Percentiles rank a stretch among this genome's conserved stretches.
phyloP scores from a whole-genome alignment of 495 filamentous ascomycete species.

The Podospora pseudoanserina region DNA sequence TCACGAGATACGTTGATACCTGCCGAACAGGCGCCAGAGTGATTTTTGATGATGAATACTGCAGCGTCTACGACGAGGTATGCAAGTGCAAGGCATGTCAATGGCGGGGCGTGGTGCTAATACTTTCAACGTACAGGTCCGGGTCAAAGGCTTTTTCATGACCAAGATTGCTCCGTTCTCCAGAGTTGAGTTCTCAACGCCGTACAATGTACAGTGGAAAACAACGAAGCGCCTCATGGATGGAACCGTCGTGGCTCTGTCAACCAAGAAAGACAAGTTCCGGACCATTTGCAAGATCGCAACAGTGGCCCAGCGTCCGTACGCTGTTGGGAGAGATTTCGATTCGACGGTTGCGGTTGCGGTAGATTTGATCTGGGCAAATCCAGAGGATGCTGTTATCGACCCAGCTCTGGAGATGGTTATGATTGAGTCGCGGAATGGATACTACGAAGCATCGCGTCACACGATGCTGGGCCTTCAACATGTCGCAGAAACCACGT shows the following conservation, averaged over 20 bases:
- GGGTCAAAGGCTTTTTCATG: constrained; percentile 60
- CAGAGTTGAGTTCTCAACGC: constrained; percentile 68
- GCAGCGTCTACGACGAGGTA: constrained; percentile 75
- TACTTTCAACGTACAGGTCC: constrained; percentile 50
- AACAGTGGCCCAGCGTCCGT: constrained; percentile 66
- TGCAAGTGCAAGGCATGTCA: constrained; percentile 12
- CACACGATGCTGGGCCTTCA: constrained; percentile 73
- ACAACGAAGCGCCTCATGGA: constrained; percentile 68
- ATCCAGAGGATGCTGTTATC: constrained; percentile 55
- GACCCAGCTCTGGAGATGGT: constrained; percentile 68
- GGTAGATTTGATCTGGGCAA: constrained; percentile 71
- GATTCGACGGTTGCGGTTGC: constrained; percentile 54
- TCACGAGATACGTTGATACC: constrained; percentile 37
- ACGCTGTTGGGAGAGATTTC: constrained; percentile 52
- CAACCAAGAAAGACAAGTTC: constrained; percentile 62
- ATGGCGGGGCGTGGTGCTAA: constrained; percentile 3
- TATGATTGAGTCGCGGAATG: constrained; percentile 70
- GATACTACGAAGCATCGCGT: constrained; percentile 71
- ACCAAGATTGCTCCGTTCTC: constrained; percentile 59
- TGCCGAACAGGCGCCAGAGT: constrained; percentile 38
- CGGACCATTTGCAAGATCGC: constrained; percentile 64
- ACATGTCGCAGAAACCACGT: constrained; percentile 60
- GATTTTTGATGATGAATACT: constrained; percentile 52
- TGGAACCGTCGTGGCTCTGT: constrained; percentile 68
- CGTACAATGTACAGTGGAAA: constrained; percentile 70